Evolutionary conservation across 345 rosid genomes (phyloP).

Genomic region (Boechera retrofracta): DNA sequence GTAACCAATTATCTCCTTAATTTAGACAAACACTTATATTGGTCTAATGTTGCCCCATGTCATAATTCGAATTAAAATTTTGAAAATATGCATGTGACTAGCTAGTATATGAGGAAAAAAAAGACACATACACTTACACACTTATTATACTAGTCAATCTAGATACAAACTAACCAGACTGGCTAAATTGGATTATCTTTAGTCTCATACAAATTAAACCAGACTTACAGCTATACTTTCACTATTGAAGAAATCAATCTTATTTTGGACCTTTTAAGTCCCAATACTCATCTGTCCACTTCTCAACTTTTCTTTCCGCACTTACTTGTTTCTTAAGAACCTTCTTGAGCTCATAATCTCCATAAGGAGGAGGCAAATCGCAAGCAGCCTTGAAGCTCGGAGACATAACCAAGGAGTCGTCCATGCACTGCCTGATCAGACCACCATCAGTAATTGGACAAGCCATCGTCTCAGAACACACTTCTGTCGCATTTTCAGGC

Average conservation of each 20-base stretch:
- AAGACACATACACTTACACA: background rate
- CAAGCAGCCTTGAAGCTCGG: slow-evolving; percentile 55
- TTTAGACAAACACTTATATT: background rate
- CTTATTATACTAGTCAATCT: background rate
- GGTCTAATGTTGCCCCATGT: background rate
- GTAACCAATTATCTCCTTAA: background rate
- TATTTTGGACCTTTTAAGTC: slow-evolving; percentile 20
- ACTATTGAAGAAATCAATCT: background rate
- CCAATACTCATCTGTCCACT: slow-evolving; percentile 40
- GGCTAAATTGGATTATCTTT: background rate
- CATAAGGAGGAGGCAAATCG: slow-evolving; percentile 52
- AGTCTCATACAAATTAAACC: background rate
- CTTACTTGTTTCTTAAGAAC: slow-evolving; percentile 44
- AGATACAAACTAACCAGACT: too few relatives aligned
- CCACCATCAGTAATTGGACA: slow-evolving; percentile 49
- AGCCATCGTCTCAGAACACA: slow-evolving; percentile 54
- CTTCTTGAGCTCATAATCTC: slow-evolving; percentile 32
- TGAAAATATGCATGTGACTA: background rate
- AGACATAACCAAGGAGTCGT: slow-evolving; percentile 57
- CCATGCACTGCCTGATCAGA: slow-evolving; percentile 48
- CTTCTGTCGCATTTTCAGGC: slow-evolving; percentile 47
- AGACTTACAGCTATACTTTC: background rate
- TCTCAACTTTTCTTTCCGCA: slow-evolving; percentile 40
- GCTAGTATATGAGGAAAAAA: background rate
- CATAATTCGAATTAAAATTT: background rate